Percentiles rank a stretch among this genome's conserved stretches.
phyloP scores from a whole-genome alignment of 202 grass and related monocot genomes.

The Thinopyrum obtusiflorum region DNA sequence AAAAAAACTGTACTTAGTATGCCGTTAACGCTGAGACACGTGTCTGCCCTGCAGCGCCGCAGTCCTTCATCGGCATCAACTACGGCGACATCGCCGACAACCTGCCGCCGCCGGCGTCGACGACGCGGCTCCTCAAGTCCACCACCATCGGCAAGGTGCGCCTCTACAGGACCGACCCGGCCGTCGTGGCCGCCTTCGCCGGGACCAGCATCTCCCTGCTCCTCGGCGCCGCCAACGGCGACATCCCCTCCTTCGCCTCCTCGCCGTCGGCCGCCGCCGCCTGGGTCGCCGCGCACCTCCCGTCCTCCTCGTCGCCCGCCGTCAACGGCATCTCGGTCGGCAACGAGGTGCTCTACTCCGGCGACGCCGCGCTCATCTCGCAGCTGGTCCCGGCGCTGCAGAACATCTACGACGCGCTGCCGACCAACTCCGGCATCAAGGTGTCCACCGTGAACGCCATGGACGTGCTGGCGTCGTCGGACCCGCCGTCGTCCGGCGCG shows the following conservation, averaged over 20 bases:
- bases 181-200: constrained; percentile 51
- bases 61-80: constrained; percentile 84
- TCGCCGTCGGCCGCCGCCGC: constrained; percentile 51
- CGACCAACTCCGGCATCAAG: constrained; percentile 63
- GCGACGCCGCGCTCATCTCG: constrained; percentile 51
- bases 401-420: constrained; percentile 70
- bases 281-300: constrained; percentile 72
- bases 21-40: not conserved
- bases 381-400: constrained; percentile 87
- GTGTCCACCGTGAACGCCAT: constrained; percentile 80
- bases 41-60: constrained; percentile 41
- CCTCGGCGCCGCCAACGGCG: constrained; percentile 66
- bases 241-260: constrained; percentile 68
- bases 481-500: constrained; percentile 61
- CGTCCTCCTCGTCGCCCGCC: constrained; percentile 35
- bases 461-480: constrained; percentile 65
- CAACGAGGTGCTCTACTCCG: constrained; percentile 79
- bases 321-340: constrained; percentile 68
- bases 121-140: constrained; percentile 53
- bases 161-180: constrained; percentile 63
- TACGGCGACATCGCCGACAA: constrained; percentile 90
- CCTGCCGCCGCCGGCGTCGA: constrained; percentile 66
- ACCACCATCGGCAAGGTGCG: constrained; percentile 80
- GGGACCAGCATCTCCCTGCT: constrained; percentile 72
- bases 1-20: too few species aligned